Base-by-base conservation (phyloP, 805 yeast genomes). In the Pichia nakasei region DNA sequence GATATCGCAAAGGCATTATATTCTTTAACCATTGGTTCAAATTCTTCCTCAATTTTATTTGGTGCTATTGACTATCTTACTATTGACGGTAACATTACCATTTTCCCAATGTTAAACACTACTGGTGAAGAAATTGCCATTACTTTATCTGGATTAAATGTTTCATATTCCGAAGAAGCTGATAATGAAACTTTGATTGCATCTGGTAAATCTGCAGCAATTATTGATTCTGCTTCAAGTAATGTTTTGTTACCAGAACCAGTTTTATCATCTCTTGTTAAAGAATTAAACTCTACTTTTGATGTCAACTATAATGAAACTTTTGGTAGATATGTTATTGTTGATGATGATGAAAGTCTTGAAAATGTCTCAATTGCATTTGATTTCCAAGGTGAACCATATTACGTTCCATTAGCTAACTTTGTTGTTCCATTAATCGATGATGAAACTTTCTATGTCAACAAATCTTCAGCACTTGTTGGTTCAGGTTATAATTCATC, bases 381-480 rank as follows among this genome's bases (percentile, higher is more conserved):
- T 50, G 61, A 70, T 52, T 76, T 81, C 60, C 73, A 76, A 43
- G 85, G 83, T 5, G 58, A 67, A 21, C 46, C 54, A 6, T 72
- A 78, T 46, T 55, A 62, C 13, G 74, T 75, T 9, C 80, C 83
- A 29, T 51, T 73, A 2, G 3, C 21, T 3, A 32, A 29, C 18
- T 48, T 46, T 26, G 11, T 35, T 22, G 26, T 38, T 39, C 44
- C 48, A 32, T 3, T 48, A 8, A 9, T 17, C 18, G 21, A 20
- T 9, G 39, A 48, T 37, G 41, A 39, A 27, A 48, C 47, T 31
- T 32, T 22, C 19, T 41, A 33, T 27, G 41, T 35, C 27, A 45
- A 45, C 27, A 22, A 42, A 31, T 31, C 37, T 1, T 37, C 46
- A 6, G 26, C 26, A 3, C 3, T 19, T 11, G 18, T 8, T 5